These are phyloP conservation scores for Cladosporium sp. DNA, from an alignment of 2,329 filamentous ascomycete species.

Conservation along the genomic window DNA sequence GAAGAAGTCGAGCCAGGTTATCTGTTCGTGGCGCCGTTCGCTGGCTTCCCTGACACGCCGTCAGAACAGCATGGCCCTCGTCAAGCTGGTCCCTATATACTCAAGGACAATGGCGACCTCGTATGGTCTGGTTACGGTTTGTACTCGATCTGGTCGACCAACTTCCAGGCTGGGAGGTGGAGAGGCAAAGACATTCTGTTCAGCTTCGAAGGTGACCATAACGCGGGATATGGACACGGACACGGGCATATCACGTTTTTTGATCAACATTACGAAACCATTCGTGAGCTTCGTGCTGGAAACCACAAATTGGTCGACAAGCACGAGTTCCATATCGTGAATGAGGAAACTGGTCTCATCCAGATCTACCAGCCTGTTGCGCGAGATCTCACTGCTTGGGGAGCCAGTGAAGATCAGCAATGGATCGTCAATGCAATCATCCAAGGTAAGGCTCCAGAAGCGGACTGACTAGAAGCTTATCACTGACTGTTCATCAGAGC, in stretches of 20 bases:
- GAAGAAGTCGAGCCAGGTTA: conserved; percentile 43
- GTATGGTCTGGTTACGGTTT: conserved; percentile 48
- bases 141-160: conserved; percentile 46
- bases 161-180: conserved; percentile 47
- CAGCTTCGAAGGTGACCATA: conserved; percentile 49
- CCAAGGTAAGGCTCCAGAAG: not conserved
- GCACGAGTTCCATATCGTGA: conserved; percentile 54
- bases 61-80: conserved; percentile 42
- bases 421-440: conserved; percentile 17
- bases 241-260: conserved; percentile 50
- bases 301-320: conserved; percentile 40
- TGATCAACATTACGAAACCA: conserved; percentile 52
- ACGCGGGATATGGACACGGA: conserved; percentile 48
- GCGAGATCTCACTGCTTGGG: conserved; percentile 13
- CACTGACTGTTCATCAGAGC: conserved; percentile 26
- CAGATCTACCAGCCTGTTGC: conserved; percentile 48
- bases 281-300: conserved; percentile 50
- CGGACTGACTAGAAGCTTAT: too few species aligned
- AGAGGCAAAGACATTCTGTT: conserved; percentile 46
- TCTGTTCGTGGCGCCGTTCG: conserved; percentile 49
- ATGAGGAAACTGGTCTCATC: conserved; percentile 51
- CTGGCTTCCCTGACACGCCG: conserved; percentile 37
- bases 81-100: conserved; percentile 51
- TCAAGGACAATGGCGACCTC: conserved; percentile 48
- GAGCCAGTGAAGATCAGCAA: conserved; percentile 10